phyloP scores from a whole-genome alignment of 352 stramenopile species.

The Phytophthora sojae region DNA sequence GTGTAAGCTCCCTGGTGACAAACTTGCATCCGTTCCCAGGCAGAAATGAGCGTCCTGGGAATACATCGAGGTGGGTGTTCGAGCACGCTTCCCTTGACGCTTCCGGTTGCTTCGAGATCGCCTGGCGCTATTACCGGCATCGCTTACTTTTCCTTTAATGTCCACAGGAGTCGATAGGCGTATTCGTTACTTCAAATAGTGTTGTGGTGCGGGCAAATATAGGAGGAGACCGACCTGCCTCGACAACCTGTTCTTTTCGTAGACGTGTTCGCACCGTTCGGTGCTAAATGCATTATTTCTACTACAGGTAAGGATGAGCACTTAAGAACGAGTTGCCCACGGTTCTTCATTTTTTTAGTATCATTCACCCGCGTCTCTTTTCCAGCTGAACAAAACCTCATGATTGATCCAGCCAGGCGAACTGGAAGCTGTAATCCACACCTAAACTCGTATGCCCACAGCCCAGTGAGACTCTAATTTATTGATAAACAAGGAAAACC shows the following conservation, averaged over 20 bases:
- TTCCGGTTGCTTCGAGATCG: no score
- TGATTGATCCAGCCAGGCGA: not conserved
- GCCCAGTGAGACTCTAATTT: not conserved
- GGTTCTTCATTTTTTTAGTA: no score
- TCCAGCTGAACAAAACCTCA: no score
- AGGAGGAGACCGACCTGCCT: not conserved
- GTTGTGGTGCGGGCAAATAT: not conserved
- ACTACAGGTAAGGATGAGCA: no score
- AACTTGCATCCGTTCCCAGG: not conserved
- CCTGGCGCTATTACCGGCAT: no score
- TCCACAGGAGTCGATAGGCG: no score
- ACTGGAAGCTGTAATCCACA: conserved; percentile 34
- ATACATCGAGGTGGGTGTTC: not conserved
- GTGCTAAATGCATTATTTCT: no score
- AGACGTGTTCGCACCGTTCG: no score
- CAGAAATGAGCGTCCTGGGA: not conserved
- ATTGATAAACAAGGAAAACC: conserved; percentile 6
- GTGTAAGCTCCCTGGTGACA: not conserved
- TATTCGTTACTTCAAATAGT: no score
- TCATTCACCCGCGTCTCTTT: no score
- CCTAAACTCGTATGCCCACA: not conserved
- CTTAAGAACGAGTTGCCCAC: no score
- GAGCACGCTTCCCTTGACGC: not conserved
- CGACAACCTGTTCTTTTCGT: not conserved
- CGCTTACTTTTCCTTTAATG: no score